A percentile compares a stretch with the other conserved stretches of the same genome.
Conservation (phyloP, 2,329 filamentous ascomycete genomes). For the Amauroascus niger region DNA sequence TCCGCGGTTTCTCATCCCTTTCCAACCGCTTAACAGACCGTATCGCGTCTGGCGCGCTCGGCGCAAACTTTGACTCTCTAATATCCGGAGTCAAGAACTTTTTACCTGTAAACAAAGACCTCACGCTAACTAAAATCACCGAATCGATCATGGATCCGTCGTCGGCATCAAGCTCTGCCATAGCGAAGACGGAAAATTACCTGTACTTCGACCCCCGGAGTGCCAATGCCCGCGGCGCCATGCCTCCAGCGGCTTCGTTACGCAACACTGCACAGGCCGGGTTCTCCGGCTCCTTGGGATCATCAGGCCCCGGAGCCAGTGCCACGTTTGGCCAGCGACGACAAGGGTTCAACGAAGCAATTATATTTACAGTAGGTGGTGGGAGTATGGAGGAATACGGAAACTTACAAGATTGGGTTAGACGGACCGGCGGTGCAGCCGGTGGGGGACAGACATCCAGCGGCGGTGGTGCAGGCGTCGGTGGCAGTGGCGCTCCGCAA, state of each 20-base stretch:
- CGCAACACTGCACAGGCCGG: slow-evolving; percentile 39
- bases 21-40: slow-evolving; percentile 87
- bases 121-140: slow-evolving; percentile 95
- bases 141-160: slow-evolving; percentile 97
- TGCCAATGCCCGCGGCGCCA: slow-evolving; percentile 82
- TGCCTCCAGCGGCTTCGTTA: slow-evolving; percentile 58
- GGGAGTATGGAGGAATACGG: slow-evolving; percentile 99
- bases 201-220: slow-evolving; percentile 94
- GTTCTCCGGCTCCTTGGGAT: slow-evolving; percentile 38
- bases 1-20: slow-evolving; percentile 85
- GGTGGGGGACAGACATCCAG: slow-evolving; percentile 41
- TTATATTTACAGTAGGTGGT: slow-evolving; percentile 91
- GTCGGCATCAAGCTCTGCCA: slow-evolving; percentile 78
- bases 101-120: slow-evolving; percentile 86
- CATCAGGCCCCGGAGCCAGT: slow-evolving; percentile 54
- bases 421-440: slow-evolving; percentile 53
- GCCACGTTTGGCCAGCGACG: slow-evolving; percentile 85
- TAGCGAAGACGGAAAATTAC: slow-evolving; percentile 92
- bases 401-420: slow-evolving; percentile 93
- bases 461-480: slow-evolving; percentile 22
- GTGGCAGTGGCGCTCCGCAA: slow-evolving; percentile 26
- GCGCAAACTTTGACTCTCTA: slow-evolving; percentile 82
- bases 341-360: slow-evolving; percentile 79
- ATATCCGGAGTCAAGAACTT: slow-evolving; percentile 98
- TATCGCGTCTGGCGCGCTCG: slow-evolving; percentile 80